Evolutionary conservation across 2,329 filamentous ascomycete genomes (phyloP), one percentile per base, ranked within the genome.

Genomic region (Penicillium sp.): DNA sequence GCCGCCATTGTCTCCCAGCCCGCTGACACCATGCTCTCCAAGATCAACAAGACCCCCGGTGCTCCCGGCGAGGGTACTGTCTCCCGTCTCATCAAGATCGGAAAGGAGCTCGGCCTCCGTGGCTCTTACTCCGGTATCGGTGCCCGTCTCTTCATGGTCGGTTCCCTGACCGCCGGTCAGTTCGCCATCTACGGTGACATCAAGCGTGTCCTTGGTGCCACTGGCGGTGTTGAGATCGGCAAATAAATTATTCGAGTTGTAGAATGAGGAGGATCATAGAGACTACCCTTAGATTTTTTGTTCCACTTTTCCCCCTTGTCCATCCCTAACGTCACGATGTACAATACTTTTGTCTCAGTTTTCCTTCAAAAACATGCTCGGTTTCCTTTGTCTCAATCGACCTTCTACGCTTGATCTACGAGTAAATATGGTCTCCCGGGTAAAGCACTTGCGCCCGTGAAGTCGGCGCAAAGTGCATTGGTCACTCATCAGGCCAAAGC

Each of bases 31-130:
- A 96, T 96, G 92, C 88, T 96, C 68, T 90, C 87, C 82, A 95
- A 94, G 87, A 95, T 96, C 85, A 96, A 96, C 90, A 95, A 95
- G 90, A 92, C 90, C 82, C 88, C 92, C 84, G 92, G 91, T 81
- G 83, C 87, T 63, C 91, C 92, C 69, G 92, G 92, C 84, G 91
- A 96, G 84, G 87, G 92, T 75, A 95, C 90, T 73, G 86, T 86
- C 76, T 85, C 83, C 79, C 89, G 92, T 80, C 82, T 96, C 75
- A 84, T 94, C 84, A 95, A 95, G 89, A 96, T 96, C 75, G 91
- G 82, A 70, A 90, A 89, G 82, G 91, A 96, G 82, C 89, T 96
- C 72, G 92, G 92, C 76, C 64, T 96, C 78, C 84, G 84, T 71
- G 92, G 92, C 71, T 90, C 86, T 59, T 96, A 89, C 83, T 82